These are phyloP conservation scores for Alternaria alternata DNA, from an alignment of 2,329 filamentous ascomycete species.

Conservation along the genomic window DNA sequence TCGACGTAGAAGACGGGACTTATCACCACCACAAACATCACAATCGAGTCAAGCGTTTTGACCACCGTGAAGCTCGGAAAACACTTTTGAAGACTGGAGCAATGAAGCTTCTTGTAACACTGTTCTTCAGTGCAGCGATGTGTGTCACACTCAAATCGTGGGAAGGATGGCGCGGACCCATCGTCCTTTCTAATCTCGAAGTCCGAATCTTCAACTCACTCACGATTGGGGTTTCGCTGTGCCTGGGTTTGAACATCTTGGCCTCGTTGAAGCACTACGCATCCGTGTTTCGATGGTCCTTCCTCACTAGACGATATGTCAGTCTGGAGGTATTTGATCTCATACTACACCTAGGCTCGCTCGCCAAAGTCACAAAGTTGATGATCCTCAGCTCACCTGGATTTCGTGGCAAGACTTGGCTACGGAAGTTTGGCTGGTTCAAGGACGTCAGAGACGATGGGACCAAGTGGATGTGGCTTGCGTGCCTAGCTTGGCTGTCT, in stretches of 20 bases:
- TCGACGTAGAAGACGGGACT: slow-evolving; percentile 21
- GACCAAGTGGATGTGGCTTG: slow-evolving; percentile 45
- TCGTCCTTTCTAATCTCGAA: slow-evolving; percentile 38
- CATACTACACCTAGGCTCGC: slow-evolving; percentile 41
- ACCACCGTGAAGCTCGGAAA: slow-evolving; percentile 43
- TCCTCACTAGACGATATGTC: slow-evolving; percentile 44
- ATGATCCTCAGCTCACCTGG: slow-evolving; percentile 46
- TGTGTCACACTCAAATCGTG: slow-evolving; percentile 39
- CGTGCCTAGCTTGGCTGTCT: slow-evolving; percentile 42
- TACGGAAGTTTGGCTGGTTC: slow-evolving; percentile 39
- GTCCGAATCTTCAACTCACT: slow-evolving; percentile 46
- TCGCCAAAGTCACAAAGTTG: slow-evolving; percentile 45
- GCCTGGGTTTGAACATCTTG: slow-evolving; percentile 46
- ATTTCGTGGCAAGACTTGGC: slow-evolving; percentile 32
- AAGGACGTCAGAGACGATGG: slow-evolving; percentile 42
- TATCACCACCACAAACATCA: slow-evolving; percentile 13
- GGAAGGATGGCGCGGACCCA: slow-evolving; percentile 35
- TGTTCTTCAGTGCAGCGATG: slow-evolving; percentile 42
- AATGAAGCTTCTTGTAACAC: slow-evolving; percentile 36
- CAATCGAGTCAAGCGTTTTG: slow-evolving; percentile 37
- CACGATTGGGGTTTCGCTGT: slow-evolving; percentile 45
- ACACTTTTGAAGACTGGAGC: slow-evolving; percentile 39
- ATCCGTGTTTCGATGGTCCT: slow-evolving; percentile 43
- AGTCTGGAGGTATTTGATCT: slow-evolving; percentile 47
- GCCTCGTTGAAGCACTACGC: slow-evolving; percentile 47